A percentile compares a stretch with the other conserved stretches of the same genome.
These are phyloP conservation scores for Trametes pubescens DNA, from an alignment of 1,284 basidiomycete species.

Conservation along the genomic window DNA sequence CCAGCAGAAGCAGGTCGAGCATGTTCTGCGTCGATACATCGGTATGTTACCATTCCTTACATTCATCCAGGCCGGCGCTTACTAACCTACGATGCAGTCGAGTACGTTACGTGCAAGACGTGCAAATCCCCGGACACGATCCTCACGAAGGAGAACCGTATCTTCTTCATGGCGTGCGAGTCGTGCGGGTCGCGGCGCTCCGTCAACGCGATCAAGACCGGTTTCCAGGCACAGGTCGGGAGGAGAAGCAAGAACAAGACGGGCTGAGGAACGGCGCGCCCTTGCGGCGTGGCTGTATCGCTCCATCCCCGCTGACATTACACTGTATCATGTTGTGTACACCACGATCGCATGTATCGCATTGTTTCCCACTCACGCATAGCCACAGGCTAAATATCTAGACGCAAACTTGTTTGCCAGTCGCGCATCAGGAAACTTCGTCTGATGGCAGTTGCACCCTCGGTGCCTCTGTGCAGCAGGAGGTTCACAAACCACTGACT, in stretches of 20 bases:
- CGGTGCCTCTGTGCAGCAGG: too few relatives aligned
- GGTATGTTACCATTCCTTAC: conserved; percentile 58
- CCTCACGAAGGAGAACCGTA: conserved; percentile 96
- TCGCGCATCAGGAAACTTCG: too few relatives aligned
- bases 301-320: conserved; percentile 20
- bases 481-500: too few relatives aligned
- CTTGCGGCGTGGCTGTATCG: conserved; percentile 3
- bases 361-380: not conserved
- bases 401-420: not conserved
- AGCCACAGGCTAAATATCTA: not conserved
- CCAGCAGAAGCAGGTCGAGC: conserved; percentile 99
- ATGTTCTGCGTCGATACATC: conserved; percentile 96
- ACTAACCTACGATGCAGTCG: conserved; percentile 61
- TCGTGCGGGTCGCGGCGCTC: conserved; percentile 92
- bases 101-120: conserved; percentile 99
- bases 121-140: conserved; percentile 99
- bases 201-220: conserved; percentile 97
- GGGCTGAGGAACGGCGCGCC: conserved; percentile 41
- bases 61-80: not conserved
- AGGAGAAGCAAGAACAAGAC: conserved; percentile 79
- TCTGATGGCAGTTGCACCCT: too few relatives aligned
- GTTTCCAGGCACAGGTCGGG: conserved; percentile 98
- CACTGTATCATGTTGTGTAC: conserved; percentile 35
- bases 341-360: conserved; percentile 28
- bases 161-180: conserved; percentile 99